A percentile compares a stretch with the other conserved stretches of the same genome.
phyloP scores from a whole-genome alignment of 768 basidiomycete species.

The Strobilomyces echinocephalus region DNA sequence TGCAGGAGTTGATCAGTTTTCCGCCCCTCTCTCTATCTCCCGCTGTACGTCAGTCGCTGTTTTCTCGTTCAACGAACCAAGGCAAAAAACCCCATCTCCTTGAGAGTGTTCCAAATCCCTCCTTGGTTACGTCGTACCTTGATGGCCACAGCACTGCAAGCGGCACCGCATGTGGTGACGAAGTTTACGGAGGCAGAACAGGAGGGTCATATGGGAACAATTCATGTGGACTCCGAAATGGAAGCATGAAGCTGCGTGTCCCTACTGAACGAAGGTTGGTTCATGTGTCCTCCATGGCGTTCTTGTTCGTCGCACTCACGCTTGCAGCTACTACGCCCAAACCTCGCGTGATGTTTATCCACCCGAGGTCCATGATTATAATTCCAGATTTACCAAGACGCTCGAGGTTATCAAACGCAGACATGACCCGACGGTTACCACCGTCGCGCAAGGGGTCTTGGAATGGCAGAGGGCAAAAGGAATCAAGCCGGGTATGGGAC shows the following conservation, averaged over 20 bases:
- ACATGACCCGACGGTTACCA: constrained; percentile 97
- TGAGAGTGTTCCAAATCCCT: constrained; percentile 77
- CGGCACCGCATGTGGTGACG: constrained; percentile 7
- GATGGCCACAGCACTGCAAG: constrained; percentile 31
- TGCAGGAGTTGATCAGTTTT: constrained; percentile 84
- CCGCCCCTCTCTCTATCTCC: constrained; percentile 69
- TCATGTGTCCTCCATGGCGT: neutral
- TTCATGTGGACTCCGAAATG: constrained; percentile 39
- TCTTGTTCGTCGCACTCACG: neutral
- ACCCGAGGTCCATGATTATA: constrained; percentile 91
- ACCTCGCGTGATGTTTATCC: constrained; percentile 72
- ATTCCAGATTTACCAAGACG: constrained; percentile 81
- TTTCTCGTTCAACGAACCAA: constrained; percentile 38
- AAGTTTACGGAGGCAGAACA: neutral
- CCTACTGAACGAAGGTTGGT: constrained; percentile 77
- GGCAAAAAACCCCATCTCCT: constrained; percentile 46
- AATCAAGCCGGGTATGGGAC: constrained; percentile 26
- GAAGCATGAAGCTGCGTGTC: constrained; percentile 64
- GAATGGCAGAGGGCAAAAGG: constrained; percentile 81
- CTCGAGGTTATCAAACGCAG: constrained; percentile 87
- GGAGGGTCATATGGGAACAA: constrained; percentile 14
- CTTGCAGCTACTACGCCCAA: constrained; percentile 77
- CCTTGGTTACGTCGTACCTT: constrained; percentile 37
- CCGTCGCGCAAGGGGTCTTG: constrained; percentile 91
- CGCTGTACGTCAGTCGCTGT: constrained; percentile 63